Base-by-base conservation (phyloP, 2,329 filamentous ascomycete species). In the Orbilia javanica region DNA sequence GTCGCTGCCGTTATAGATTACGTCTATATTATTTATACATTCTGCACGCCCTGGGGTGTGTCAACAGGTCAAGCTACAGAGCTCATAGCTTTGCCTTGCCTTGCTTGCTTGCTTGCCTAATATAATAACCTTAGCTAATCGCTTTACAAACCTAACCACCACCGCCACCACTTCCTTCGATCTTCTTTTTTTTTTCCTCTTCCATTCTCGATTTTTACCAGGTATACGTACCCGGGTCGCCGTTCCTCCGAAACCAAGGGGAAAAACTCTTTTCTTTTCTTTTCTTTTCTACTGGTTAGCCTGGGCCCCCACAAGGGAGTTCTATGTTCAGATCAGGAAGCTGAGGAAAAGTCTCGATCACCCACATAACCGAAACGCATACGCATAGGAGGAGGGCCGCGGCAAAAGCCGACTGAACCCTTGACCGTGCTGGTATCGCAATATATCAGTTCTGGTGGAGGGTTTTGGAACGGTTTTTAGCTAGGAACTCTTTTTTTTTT, bases 381-480 rank as follows among this genome's bases (percentile, higher is more conserved):
- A n/a, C n/a, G n/a, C n/a, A n/a, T n/a, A 29, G 13, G n/a, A 36
- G 13, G 29, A 29, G 18, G 42, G 11, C 1, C 8, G 18, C 52
- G 29, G 52, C 52, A 57, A 42, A 60, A 34, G 13, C 18, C 55
- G 2, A 42, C 10, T 20, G n/a, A n/a, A 25, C 55, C 55, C 55
- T 60, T 60, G 34, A 60, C 55, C 55, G 55, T 60, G 34, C 55
- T 60, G 55, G 27, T 60, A 60, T 60, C 55, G 11, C 27, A 25
- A 34, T 39, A 60, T 60, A 60, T 60, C 34, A 60, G 55, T 60
- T 15, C 55, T 42, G 55, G 55, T 60, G 55, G 34, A 60, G 55
- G 55, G 55, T 60, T 60, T n/a, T n/a, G n/a, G n/a, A 34, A 27
- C 31, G 55, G 55, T 20, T 60, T 39, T 60, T 42, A 60, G 55